These are phyloP conservation scores for Tolypocladium pustulatum DNA, from an alignment of 2,329 filamentous ascomycete genomes.

Conservation along the genomic window DNA sequence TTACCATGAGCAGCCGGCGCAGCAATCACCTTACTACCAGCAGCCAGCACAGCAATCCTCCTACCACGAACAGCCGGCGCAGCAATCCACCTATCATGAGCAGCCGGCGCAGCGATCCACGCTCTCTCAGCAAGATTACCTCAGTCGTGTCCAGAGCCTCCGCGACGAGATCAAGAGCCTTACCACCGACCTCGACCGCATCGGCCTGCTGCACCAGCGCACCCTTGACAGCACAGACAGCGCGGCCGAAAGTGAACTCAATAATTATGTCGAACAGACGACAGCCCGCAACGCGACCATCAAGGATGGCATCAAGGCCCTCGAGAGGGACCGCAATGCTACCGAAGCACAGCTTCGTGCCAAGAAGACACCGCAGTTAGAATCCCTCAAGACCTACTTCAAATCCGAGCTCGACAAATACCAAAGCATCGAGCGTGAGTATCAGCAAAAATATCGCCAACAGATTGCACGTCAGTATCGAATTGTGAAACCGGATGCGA, in stretches of 20 bases:
- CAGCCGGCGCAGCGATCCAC: constrained; percentile 15
- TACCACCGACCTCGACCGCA: constrained; percentile 55
- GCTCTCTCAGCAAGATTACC: constrained; percentile 57
- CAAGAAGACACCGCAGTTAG: constrained; percentile 60
- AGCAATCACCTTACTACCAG: constrained; percentile 5
- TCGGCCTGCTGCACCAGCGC: constrained; percentile 61
- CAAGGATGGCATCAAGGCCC: constrained; percentile 66
- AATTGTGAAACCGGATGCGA: constrained; percentile 74
- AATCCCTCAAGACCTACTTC: constrained; percentile 61
- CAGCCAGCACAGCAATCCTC: constrained; percentile 12
- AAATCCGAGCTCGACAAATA: constrained; percentile 61
- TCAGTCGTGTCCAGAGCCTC: constrained; percentile 54
- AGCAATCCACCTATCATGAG: constrained; percentile 18
- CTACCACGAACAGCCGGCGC: constrained; percentile 15
- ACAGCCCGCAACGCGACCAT: constrained; percentile 65
- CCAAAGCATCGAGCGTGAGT: constrained; percentile 59
- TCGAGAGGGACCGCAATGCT: constrained; percentile 60
- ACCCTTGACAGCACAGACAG: constrained; percentile 56
- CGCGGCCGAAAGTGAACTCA: constrained; percentile 44
- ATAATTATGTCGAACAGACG: constrained; percentile 58
- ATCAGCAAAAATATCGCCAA: constrained; percentile 61
- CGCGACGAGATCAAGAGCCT: constrained; percentile 59
- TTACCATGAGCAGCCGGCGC: constrained; percentile 15
- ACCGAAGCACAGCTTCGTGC: constrained; percentile 42
- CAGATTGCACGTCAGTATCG: constrained; percentile 72